Conservation (phyloP, 2,329 filamentous ascomycete genomes). For the Xylaria sp. region DNA sequence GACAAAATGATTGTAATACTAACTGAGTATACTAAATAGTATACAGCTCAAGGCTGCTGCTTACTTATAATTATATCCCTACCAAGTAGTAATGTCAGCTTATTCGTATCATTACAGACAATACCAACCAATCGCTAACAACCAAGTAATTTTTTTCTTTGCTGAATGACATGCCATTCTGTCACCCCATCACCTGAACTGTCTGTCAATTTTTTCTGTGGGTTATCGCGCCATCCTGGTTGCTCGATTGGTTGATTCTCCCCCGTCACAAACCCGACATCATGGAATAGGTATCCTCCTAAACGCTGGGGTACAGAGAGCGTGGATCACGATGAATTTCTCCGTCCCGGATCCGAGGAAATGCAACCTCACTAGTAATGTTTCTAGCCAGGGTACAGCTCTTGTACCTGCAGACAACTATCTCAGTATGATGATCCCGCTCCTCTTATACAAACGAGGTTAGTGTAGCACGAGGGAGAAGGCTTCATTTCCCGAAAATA, state of each 20-base stretch:
- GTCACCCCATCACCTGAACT: not conserved
- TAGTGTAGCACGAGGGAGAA: not conserved
- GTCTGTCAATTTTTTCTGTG: conserved; percentile 12
- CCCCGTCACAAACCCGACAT: conserved; percentile 21
- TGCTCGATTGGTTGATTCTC: not conserved
- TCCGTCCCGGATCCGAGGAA: not conserved
- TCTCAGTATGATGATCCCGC: not conserved
- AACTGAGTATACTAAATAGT: not conserved
- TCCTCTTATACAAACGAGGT: not conserved
- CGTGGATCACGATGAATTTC: conserved; percentile 15
- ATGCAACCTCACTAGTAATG: conserved; percentile 5
- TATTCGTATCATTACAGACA: not conserved
- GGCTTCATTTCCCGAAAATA: not conserved
- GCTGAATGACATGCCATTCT: not conserved
- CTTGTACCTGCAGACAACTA: conserved; percentile 5
- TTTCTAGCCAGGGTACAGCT: not conserved
- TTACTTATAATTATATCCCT: no score
- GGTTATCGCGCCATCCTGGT: conserved; percentile 16
- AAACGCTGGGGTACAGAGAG: conserved; percentile 1
- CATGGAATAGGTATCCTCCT: conserved; percentile 15
- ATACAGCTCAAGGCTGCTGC: not conserved
- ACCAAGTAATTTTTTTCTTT: not conserved
- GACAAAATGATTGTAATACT: not conserved
- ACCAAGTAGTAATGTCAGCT: not conserved
- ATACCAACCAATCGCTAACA: conserved; percentile 2